phyloP scores from a whole-genome alignment of 2,329 filamentous ascomycete species.

The Incumbomyces lentus region DNA sequence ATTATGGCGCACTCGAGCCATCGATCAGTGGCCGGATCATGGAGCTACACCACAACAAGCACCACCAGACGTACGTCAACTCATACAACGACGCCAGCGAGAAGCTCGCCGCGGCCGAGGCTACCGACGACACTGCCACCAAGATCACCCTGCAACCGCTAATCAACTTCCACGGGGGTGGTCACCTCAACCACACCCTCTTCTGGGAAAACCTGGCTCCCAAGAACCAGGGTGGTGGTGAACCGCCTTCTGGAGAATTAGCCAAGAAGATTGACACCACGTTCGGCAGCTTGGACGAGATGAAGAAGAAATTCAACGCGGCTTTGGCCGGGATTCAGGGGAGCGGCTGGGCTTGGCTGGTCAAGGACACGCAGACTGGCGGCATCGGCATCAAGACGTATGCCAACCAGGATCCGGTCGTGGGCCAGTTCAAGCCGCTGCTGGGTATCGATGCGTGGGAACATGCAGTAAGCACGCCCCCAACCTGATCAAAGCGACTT shows the following conservation, averaged over 20 bases:
- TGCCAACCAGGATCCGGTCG: slow-evolving; percentile 80
- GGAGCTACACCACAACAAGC: slow-evolving; percentile 87
- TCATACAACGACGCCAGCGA: slow-evolving; percentile 70
- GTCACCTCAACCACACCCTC: slow-evolving; percentile 84
- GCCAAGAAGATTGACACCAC: slow-evolving; percentile 48
- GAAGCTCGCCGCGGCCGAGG: slow-evolving; percentile 49
- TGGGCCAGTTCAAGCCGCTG: slow-evolving; percentile 70
- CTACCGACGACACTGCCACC: slow-evolving; percentile 48
- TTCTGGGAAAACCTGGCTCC: slow-evolving; percentile 69
- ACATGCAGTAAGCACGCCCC: slow-evolving; percentile 49
- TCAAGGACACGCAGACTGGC: slow-evolving; percentile 52
- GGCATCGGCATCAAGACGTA: slow-evolving; percentile 52
- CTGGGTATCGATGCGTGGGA: slow-evolving; percentile 92
- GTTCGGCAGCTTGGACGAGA: slow-evolving; percentile 48
- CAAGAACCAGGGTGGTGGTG: slow-evolving; percentile 50
- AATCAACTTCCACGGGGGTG: slow-evolving; percentile 82
- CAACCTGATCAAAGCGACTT: neutral
- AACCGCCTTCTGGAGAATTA: slow-evolving; percentile 49
- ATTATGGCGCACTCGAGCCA: slow-evolving; percentile 89
- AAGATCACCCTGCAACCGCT: slow-evolving; percentile 59
- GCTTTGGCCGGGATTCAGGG: slow-evolving; percentile 56
- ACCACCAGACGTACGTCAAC: slow-evolving; percentile 88
- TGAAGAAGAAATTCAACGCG: slow-evolving; percentile 55
- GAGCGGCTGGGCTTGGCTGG: slow-evolving; percentile 54
- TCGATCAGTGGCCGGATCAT: slow-evolving; percentile 79